Conservation (phyloP, 2,329 filamentous ascomycete species). For the Cladosporium sphaerospermum region DNA sequence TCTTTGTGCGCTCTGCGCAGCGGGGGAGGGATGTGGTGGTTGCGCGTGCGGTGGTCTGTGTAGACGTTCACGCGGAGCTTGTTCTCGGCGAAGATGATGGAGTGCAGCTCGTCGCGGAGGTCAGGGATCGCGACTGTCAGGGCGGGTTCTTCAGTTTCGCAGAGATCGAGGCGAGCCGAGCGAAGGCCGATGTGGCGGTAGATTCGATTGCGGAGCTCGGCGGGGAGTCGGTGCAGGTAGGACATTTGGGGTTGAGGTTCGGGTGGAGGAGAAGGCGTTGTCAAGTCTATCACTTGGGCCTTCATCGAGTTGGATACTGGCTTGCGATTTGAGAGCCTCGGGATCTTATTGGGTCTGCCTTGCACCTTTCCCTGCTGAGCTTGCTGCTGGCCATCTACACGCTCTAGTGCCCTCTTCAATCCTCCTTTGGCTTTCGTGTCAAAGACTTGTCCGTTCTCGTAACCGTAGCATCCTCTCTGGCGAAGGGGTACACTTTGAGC, state of each 20-base stretch:
- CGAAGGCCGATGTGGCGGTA: constrained; percentile 11
- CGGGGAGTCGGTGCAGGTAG: constrained; percentile 13
- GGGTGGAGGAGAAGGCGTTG: neutral
- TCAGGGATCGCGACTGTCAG: neutral
- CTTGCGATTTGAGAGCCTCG: neutral
- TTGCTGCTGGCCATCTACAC: too few relatives aligned
- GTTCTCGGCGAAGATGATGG: neutral
- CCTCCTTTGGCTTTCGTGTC: too few relatives aligned
- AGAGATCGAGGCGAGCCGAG: neutral
- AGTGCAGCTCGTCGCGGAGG: constrained; percentile 1
- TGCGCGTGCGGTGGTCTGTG: neutral
- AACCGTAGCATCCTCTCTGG: too few relatives aligned
- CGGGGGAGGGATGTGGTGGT: neutral
- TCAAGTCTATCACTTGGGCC: neutral
- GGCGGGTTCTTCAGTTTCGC: neutral
- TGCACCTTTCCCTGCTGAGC: too few relatives aligned
- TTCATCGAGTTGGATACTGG: neutral
- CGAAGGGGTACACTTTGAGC: too few relatives aligned
- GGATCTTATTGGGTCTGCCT: too few relatives aligned
- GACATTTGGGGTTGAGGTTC: neutral
- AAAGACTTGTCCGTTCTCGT: too few relatives aligned
- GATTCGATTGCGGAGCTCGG: constrained; percentile 16
- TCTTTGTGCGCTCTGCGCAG: neutral
- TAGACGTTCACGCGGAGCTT: constrained; percentile 4
- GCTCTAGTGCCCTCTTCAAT: too few relatives aligned